Conservation (phyloP, 805 yeast species). For the Kodamaea restingae region DNA sequence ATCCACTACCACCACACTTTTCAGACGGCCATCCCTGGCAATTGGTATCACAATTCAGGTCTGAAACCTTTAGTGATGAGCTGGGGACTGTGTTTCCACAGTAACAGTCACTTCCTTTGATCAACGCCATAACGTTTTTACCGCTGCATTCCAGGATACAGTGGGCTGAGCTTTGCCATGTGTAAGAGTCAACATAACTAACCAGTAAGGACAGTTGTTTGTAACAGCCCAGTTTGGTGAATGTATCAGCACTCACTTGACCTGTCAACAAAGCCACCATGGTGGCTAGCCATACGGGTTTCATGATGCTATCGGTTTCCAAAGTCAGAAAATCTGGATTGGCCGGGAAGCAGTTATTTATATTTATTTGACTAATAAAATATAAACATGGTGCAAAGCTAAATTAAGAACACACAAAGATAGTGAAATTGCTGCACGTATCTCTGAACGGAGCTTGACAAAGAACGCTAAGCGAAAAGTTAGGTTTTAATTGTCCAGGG, state of each 20-base stretch:
- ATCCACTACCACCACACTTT: constrained; percentile 48
- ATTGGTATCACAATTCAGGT: constrained; percentile 16
- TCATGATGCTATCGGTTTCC: constrained; percentile 2
- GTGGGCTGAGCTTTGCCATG: constrained; percentile 56
- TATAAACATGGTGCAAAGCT: too few species aligned
- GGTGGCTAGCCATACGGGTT: constrained; percentile 4
- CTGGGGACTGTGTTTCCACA: constrained; percentile 55
- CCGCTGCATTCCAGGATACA: constrained; percentile 54
- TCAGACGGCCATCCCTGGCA: constrained; percentile 66
- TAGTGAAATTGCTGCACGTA: not conserved
- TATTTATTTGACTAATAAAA: not conserved
- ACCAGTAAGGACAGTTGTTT: constrained; percentile 8
- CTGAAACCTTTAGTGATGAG: constrained; percentile 10
- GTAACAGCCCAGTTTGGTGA: constrained; percentile 21
- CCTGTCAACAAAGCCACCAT: constrained; percentile 3
- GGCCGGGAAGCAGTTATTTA: not conserved
- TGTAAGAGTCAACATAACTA: constrained; percentile 38
- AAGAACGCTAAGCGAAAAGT: not conserved
- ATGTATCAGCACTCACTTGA: constrained; percentile 9
- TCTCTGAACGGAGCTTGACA: not conserved
- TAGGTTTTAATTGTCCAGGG: not conserved
- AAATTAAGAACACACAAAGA: not conserved
- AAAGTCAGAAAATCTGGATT: not conserved
- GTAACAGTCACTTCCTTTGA: constrained; percentile 55
- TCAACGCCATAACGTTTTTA: constrained; percentile 32